Base-by-base conservation (phyloP, 2,329 filamentous ascomycete genomes). In the Mycocentrospora acerina region DNA sequence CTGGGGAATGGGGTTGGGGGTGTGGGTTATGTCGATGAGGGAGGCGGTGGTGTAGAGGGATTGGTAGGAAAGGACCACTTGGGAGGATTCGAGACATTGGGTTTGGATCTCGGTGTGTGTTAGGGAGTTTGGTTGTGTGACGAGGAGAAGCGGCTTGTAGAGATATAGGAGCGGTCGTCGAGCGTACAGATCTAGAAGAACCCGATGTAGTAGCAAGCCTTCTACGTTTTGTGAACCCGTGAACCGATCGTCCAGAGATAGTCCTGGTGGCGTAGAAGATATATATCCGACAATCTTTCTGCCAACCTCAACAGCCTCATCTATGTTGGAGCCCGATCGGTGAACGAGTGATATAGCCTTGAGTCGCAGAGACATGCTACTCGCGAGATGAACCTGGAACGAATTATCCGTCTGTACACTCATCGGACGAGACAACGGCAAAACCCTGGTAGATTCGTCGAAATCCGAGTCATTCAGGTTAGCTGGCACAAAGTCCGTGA, bases 381-480 rank as follows among this genome's bases (percentile, higher is more conserved):
- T 42, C 6, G 51, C 53, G 26, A 57, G 47, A 14, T 35, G 38
- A 7, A 53, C 42, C 29, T 57, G 53, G 14, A 37, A 51, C 1
- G 51, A 30, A n/a, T 22, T 55, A 24, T 57, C 53, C 7, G 49
- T 57, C 11, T 47, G 42, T 3, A 35, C 37, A 31, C 33, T 30
- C 11, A 33, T 24, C 1, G 51, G 36, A 3, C 29, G 34, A 9
- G 46, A 35, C 3, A 15, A 16, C 8, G 49, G 49, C 15, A 57
- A 19, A 4, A 22, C 34, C 10, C 37, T 14, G 4, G 45, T 42
- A 2, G 25, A 19, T 25, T 51, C 51, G 17, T 51, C 44, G 19
- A 55, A 50, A 2, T 57, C 47, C 5, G 34, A 37, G 22, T 57
- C 54, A 14, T 55, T 37, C 8, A 57, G 32, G 35, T 55, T 57